Evolutionary conservation across 192 early-diverging fungal species (phyloP).

Genomic region (Linnemannia schmuckeri): DNA sequence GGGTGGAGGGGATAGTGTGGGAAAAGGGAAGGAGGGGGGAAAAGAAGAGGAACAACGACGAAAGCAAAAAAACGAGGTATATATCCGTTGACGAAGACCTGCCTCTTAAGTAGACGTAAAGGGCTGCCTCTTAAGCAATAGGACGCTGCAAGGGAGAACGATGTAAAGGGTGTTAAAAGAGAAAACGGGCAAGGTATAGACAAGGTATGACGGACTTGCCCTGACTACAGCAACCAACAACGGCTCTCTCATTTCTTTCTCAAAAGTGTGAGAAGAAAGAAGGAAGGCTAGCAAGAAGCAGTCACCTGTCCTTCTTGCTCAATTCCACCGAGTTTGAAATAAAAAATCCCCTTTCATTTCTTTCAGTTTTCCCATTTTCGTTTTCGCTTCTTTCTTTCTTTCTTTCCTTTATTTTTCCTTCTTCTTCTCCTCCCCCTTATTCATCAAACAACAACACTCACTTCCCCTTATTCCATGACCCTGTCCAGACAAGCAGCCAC

Average conservation of each 20-base stretch:
- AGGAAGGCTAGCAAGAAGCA: not conserved
- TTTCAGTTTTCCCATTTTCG: not conserved
- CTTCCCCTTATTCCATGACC: constrained; percentile 23
- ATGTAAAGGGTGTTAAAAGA: too few species aligned
- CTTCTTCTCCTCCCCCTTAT: not conserved
- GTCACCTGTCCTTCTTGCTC: not conserved
- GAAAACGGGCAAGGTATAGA: too few species aligned
- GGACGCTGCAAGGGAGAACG: too few species aligned
- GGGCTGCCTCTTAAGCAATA: not conserved
- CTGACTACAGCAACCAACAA: too few species aligned
- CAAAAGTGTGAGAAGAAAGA: too few species aligned
- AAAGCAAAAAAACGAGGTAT: constrained; percentile 12
- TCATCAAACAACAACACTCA: not conserved
- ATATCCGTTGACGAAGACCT: not conserved
- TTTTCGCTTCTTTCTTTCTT: not conserved
- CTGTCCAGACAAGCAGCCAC: constrained; percentile 16
- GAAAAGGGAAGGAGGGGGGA: not conserved
- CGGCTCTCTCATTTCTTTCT: too few species aligned
- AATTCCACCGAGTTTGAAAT: not conserved
- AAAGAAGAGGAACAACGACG: not conserved
- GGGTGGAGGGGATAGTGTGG: constrained; percentile 2
- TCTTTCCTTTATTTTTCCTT: not conserved
- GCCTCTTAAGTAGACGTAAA: constrained; percentile 11
- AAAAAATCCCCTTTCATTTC: not conserved
- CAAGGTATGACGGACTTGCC: too few species aligned